Evolutionary conservation across 2,329 filamentous ascomycete genomes (phyloP).

Genomic region (Calycina marina): DNA sequence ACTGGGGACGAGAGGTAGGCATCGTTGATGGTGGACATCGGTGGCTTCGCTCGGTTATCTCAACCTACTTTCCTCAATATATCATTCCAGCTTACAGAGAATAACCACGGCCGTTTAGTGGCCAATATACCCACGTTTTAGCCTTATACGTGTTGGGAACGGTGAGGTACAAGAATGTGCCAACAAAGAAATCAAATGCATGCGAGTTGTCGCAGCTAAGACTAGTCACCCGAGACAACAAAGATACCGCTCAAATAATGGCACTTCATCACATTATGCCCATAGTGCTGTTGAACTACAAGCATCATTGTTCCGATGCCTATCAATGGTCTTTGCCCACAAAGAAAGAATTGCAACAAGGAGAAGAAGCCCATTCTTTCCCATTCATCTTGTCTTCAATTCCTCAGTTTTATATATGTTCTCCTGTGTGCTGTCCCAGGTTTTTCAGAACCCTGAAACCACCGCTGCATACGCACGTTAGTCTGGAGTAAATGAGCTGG

Average conservation of each 20-base stretch:
- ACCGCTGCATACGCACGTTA: not conserved
- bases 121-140: too few relatives aligned
- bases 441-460: too few relatives aligned
- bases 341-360: constrained; percentile 18
- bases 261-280: constrained; percentile 13
- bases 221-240: constrained; percentile 23
- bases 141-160: constrained; percentile 1
- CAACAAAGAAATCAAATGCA: constrained; percentile 17
- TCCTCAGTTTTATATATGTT: constrained; percentile 7
- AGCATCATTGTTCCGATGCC: constrained; percentile 21
- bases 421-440: constrained; percentile 5
- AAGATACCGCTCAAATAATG: constrained; percentile 21
- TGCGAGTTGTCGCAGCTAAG: constrained; percentile 14
- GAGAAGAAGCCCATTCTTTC: constrained; percentile 21
- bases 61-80: constrained; percentile 1
- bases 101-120: too few relatives aligned
- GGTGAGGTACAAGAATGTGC: constrained; percentile 9
- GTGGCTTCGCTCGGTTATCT: not conserved
- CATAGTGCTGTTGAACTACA: constrained; percentile 12
- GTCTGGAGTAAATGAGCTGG: constrained; percentile 1
- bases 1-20: too few relatives aligned
- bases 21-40: too few relatives aligned
- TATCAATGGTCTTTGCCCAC: constrained; percentile 20
- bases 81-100: too few relatives aligned
- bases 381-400: constrained; percentile 8